Conservation (phyloP, 768 basidiomycete genomes). For the Paxillus rubicundulus region DNA sequence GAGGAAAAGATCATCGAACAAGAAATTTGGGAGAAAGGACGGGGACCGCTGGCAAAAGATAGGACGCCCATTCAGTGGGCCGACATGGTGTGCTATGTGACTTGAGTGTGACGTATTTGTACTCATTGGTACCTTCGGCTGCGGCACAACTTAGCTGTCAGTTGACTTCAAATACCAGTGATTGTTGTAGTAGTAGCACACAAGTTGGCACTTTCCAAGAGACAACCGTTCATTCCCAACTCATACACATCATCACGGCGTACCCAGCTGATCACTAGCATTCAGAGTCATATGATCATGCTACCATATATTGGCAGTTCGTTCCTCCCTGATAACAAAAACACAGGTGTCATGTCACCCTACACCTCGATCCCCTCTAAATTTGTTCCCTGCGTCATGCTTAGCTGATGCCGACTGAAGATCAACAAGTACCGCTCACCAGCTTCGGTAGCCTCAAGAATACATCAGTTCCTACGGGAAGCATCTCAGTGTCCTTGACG, state of each 20-base stretch:
- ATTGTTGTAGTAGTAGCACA: neutral
- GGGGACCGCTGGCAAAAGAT: neutral
- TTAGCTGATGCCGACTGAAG: neutral
- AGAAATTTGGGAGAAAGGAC: neutral
- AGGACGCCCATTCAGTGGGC: no score
- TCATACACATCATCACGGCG: neutral
- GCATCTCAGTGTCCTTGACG: slow-evolving; percentile 1
- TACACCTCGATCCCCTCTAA: slow-evolving; percentile 81
- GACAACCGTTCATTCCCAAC: neutral
- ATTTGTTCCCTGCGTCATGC: slow-evolving; percentile 65
- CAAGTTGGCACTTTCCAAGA: neutral
- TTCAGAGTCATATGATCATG: neutral
- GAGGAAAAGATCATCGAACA: slow-evolving; percentile 2
- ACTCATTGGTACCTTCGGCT: no score
- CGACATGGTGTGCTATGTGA: no score
- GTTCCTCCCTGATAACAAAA: neutral
- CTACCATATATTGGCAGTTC: neutral
- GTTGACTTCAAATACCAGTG: no score
- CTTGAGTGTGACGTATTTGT: no score
- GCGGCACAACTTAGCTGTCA: no score
- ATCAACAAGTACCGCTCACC: slow-evolving; percentile 40
- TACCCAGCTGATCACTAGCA: neutral
- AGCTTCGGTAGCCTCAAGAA: slow-evolving; percentile 79
- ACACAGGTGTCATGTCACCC: neutral
- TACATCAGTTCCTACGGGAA: slow-evolving; percentile 67